Base-by-base conservation (phyloP, 2,329 filamentous ascomycete species). In the Beauveria australis region DNA sequence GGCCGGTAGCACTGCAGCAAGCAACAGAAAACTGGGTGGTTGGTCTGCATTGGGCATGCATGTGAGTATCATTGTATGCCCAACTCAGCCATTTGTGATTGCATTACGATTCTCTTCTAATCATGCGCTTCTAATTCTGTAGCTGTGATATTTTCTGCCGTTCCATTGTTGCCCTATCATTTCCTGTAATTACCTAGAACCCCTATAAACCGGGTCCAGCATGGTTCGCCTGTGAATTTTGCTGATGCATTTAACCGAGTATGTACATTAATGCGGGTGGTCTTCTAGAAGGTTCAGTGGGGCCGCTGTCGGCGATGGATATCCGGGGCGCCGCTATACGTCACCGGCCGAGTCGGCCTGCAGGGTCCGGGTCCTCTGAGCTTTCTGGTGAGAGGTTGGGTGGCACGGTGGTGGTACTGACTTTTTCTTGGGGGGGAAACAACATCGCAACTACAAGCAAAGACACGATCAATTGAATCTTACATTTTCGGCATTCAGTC, bases 271-370 rank as follows among this genome's bases (percentile, higher is more conserved):
- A 76, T 63, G 60, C 65, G 62, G 60, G 66, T 59, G 65, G 60
- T 67, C 67, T 77, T 77, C 75, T 76, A 75, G 75, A 77, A 77
- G 73, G 66, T 77, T 77, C 75, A 73, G 74, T 77, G 75, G 75
- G 72, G 67, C 69, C 49, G 61, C 24, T 40, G 43, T 49, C 60
- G 54, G 55, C 16, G 22, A n/a, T 46, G 26, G 40, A 19, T 3
- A 33, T 33, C 46, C 57, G 48, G 57, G 7, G 40, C 57, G 24
- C 19, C 26, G 41, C 48, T 19, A 46, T 44, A 59, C 41, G 57
- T 59, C 57, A 59, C 57, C 57, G 41, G 28, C 41, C 40, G 44
- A 18, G 26, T n/a, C 41, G 53, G 33, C 33, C 33, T 37, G 33
- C 33, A 37, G 33, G 33, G 14, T 37, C 33, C 33, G 33, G 33